Conservation (phyloP, 768 basidiomycete genomes). For the Leccinellum luteum region DNA sequence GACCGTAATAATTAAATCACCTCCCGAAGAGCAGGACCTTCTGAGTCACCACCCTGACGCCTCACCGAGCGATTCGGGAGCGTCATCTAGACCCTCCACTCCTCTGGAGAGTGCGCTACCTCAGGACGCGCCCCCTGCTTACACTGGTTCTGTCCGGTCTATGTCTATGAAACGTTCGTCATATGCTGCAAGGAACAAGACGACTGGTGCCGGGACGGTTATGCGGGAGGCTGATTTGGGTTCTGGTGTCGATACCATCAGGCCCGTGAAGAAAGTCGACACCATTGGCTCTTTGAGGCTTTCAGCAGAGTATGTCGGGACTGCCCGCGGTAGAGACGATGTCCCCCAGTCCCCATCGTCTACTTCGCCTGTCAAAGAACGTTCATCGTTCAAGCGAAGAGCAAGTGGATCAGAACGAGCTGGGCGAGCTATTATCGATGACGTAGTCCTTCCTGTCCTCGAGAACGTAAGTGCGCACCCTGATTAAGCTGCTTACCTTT, state of each 20-base stretch:
- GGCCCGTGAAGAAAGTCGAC: constrained; percentile 92
- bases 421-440: constrained; percentile 70
- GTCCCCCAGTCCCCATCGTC: constrained; percentile 39
- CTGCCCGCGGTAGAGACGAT: constrained; percentile 53
- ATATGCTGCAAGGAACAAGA: constrained; percentile 69
- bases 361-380: constrained; percentile 44
- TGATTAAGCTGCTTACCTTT: too few species aligned
- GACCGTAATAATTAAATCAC: constrained; percentile 63
- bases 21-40: constrained; percentile 40
- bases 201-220: constrained; percentile 65
- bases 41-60: constrained; percentile 20
- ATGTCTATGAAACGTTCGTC: constrained; percentile 65
- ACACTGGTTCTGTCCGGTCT: constrained; percentile 62
- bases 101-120: constrained; percentile 33
- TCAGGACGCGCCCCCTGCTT: constrained; percentile 71
- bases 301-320: constrained; percentile 82
- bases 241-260: constrained; percentile 84
- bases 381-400: constrained; percentile 43
- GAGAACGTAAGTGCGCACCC: constrained; percentile 52
- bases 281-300: constrained; percentile 69
- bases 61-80: constrained; percentile 41
- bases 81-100: constrained; percentile 37
- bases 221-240: constrained; percentile 83
- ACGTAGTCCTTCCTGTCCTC: constrained; percentile 80
- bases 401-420: constrained; percentile 61